These are phyloP conservation scores for Inonotus obliquus DNA, from an alignment of 1,284 basidiomycete species.

Conservation along the genomic window DNA sequence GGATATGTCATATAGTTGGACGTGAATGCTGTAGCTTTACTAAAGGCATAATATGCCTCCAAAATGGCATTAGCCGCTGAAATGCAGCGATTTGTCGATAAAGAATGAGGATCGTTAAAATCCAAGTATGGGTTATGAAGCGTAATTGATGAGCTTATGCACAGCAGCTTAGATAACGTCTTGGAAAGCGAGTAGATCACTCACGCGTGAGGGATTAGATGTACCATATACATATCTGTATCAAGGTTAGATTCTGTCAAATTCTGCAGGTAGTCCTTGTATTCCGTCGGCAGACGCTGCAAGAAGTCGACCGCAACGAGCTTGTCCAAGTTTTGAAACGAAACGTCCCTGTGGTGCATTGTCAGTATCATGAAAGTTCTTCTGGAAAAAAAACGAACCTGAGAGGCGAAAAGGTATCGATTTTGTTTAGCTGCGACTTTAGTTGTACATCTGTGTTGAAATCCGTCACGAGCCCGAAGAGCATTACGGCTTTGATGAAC, in stretches of 20 bases:
- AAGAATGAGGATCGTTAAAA: slow-evolving; percentile 55
- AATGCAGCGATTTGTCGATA: slow-evolving; percentile 67
- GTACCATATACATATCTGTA: slow-evolving; percentile 79
- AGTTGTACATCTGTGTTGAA: slow-evolving; percentile 71
- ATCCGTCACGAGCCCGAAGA: slow-evolving; percentile 79
- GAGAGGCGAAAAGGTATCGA: slow-evolving; percentile 33
- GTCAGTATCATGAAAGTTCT: slow-evolving; percentile 32
- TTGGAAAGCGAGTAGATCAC: slow-evolving; percentile 27
- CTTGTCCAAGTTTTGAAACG: slow-evolving; percentile 63
- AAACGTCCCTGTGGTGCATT: slow-evolving; percentile 33
- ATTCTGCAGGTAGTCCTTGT: slow-evolving; percentile 52
- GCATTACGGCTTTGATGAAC: slow-evolving; percentile 73
- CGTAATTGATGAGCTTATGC: slow-evolving; percentile 70
- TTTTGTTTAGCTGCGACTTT: slow-evolving; percentile 40
- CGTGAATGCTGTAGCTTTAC: slow-evolving; percentile 58
- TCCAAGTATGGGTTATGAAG: slow-evolving; percentile 78
- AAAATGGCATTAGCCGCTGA: slow-evolving; percentile 68
- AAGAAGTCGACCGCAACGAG: slow-evolving; percentile 64
- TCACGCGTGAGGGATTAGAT: slow-evolving; percentile 78
- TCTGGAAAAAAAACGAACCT: slow-evolving; percentile 23
- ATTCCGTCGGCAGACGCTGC: slow-evolving; percentile 59
- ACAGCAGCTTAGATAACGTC: slow-evolving; percentile 4
- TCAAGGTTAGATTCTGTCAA: slow-evolving; percentile 57
- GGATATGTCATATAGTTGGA: slow-evolving; percentile 24
- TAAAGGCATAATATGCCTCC: slow-evolving; percentile 65